Evolutionary conservation across 805 yeast species (phyloP), one percentile per base, ranked within the genome.

Genomic region (Candida loeiensis): DNA sequence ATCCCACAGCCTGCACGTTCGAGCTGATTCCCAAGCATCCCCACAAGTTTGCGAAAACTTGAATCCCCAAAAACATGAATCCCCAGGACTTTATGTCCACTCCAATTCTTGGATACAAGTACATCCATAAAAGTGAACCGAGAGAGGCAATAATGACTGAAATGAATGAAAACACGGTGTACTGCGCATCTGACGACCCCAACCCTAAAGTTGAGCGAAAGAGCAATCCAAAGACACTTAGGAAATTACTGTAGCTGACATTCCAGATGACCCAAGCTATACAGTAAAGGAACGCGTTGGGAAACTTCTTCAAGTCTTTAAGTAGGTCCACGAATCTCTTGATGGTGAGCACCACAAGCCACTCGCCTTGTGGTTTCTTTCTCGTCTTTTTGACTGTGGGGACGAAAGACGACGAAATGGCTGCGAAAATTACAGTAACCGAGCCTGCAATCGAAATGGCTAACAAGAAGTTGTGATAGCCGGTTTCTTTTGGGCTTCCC

Each of bases 211-310:
- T 65, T 3, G 71, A 54, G 43, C 73, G 54, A 46, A 67, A 68
- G 14, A 68, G 40, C 6, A 67, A 49, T 1, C 59, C 58, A 40
- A 61, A 66, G 2, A 68, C 61, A 35, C 59, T 51, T 45, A 66
- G 38, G 43, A 64, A 68, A 36, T 65, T 66, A 8, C 59, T 45
- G 35, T 53, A 64, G 4, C 56, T 54, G 12, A 66, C 59, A 38
- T 68, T 66, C 73, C 73, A 67, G 18, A 66, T 52, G 2, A 67
- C 71, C 73, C 73, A 67, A 0, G 64, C 56, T n/a, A 64, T 28
- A 50, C 69, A 63, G 19, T 60, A 51, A 8, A 58, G 21, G 38
- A 63, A 63, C 0, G 71, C 73, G 37, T 66, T 44, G 3, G 63
- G 63, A 42, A 63, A 59, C 32, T 51, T 41, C 16, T 46, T 45